Base-by-base conservation (phyloP, 441 rosid genomes). In the Omphalea diandra region DNA sequence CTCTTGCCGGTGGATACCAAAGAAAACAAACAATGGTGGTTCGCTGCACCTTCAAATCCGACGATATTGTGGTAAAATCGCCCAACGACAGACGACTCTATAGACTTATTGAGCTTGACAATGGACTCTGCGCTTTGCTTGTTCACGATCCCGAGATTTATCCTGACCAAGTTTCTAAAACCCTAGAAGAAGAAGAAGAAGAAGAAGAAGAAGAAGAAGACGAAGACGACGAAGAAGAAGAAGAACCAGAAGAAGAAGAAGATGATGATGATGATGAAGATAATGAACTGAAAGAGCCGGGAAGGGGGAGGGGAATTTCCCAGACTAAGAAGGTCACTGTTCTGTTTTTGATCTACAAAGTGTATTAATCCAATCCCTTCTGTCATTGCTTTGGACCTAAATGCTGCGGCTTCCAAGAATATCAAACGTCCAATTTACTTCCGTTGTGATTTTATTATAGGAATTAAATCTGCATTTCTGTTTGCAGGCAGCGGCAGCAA, bases 71-170 rank as follows among this genome's bases (percentile, higher is more conserved):
- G 18, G 71, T 94, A 24, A 94, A 90, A 75, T 88, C 99, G 15
- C 97, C 97, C 1, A 85, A 89, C 70, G 99, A 94, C 74, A 73
- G 79, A 71, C 87, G 93, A 15, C 76, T 89, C 9, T 94, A 94
- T 82, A 80, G 98, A 76, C 76, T 84, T 65, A 76, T 90, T 70
- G 84, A 85, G 64, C 87, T 94, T 52, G 80, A 85, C 49, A 94
- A 88, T 33, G 96, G 98, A 14, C 89, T 94, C 73, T 83, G 83
- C 65, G 94, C 94, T 74, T 79, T 94, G 75, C 91, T 94, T 54
- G 83, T 94, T 73, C 98, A 94, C 80, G 99, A 94, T 83, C 98
- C 99, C 40, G 93, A 92, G 84, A 90, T 92, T 77, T 90, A 82
- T 62, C 77, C 85, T 14, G 83, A 79, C 52, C 85, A 54, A 1